These are phyloP conservation scores for Cadophora sp. DNA, from an alignment of 2,329 filamentous ascomycete species.

Conservation along the genomic window DNA sequence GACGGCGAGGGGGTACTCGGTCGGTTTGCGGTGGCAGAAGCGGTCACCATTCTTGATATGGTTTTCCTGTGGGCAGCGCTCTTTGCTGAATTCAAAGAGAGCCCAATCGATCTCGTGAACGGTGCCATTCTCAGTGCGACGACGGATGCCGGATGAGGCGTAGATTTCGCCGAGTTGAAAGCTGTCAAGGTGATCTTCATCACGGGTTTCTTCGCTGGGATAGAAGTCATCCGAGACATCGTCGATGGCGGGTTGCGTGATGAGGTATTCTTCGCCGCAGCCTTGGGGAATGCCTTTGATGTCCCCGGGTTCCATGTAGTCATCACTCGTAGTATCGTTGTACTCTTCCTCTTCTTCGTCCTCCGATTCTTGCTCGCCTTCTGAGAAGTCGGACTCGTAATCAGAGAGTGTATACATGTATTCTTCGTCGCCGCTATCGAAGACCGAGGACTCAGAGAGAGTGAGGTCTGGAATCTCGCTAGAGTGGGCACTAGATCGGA, in stretches of 20 bases:
- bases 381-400: constrained; percentile 58
- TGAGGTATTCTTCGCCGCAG: constrained; percentile 77
- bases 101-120: constrained; percentile 97
- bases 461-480: constrained; percentile 48
- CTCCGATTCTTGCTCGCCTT: constrained; percentile 38
- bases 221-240: constrained; percentile 88
- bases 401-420: constrained; percentile 68
- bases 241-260: constrained; percentile 92
- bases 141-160: constrained; percentile 87
- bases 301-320: constrained; percentile 68
- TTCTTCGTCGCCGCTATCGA: constrained; percentile 54
- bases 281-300: constrained; percentile 78
- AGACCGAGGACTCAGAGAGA: constrained; percentile 40
- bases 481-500: constrained; percentile 40
- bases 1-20: constrained; percentile 61
- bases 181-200: constrained; percentile 82
- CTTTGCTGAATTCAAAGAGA: constrained; percentile 78
- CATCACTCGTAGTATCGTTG: constrained; percentile 47
- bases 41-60: constrained; percentile 58
- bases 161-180: constrained; percentile 85
- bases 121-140: constrained; percentile 73
- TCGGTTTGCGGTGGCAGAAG: constrained; percentile 51
- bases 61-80: constrained; percentile 76
- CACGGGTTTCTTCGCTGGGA: constrained; percentile 70
- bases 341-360: constrained; percentile 57